Evolutionary conservation across 2,329 filamentous ascomycete genomes (phyloP), one percentile per base, ranked within the genome.

Genomic region (Thermothelomyces thermophilus): DNA sequence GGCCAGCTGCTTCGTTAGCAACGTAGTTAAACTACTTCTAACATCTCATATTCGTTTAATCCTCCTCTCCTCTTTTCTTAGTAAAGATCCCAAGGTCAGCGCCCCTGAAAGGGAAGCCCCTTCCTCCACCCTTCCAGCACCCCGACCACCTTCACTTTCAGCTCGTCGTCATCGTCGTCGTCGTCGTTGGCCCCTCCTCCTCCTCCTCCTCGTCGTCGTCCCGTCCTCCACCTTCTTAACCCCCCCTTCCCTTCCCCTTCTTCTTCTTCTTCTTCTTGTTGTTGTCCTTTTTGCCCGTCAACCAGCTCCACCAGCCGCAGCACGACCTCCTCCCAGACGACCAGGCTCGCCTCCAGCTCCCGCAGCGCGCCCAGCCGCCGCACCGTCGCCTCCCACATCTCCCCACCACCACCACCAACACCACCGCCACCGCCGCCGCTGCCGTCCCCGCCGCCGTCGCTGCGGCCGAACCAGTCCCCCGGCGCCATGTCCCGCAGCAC

Each of bases 401-500:
- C 26, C 24, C 44, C n/a, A n/a, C n/a, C n/a, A n/a, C n/a, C n/a
- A n/a, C n/a, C n/a, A n/a, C n/a, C n/a, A n/a, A n/a, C n/a, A n/a
- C n/a, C n/a, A n/a, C n/a, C n/a, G n/a, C n/a, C n/a, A n/a, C n/a
- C n/a, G n/a, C n/a, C n/a, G n/a, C n/a, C n/a, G n/a, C n/a, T n/a
- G n/a, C n/a, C n/a, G n/a, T n/a, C n/a, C n/a, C n/a, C n/a, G n/a
- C n/a, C n/a, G n/a, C n/a, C n/a, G n/a, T n/a, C n/a, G n/a, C n/a
- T n/a, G n/a, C 43, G 11, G 6, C 43, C 51, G 17, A 53, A 53
- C 51, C 51, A 53, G 11, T 47, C 33, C 34, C n/a, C 28, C 1
- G 5, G 13, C 1, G 10, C 1, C 45, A 47, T 48, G 3, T 48
- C 45, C 14, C 5, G 10, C 35, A 54, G 11, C 6, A 46, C 44